Evolutionary conservation across 768 basidiomycete genomes (phyloP).

Genomic region (Termitomyces sp.): DNA sequence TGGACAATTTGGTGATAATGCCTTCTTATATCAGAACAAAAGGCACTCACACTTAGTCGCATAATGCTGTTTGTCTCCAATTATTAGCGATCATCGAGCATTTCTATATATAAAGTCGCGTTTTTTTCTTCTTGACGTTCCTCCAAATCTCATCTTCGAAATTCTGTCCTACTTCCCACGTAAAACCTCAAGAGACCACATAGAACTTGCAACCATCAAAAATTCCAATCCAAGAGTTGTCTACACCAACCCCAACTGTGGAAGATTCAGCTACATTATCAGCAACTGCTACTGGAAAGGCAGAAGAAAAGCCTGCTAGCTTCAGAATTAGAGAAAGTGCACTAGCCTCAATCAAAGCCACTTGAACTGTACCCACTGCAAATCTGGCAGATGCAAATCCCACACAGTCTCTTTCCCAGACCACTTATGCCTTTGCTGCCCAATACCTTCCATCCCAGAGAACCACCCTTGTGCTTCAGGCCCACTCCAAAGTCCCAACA

Average conservation of each 20-base stretch:
- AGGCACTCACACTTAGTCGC: too few species aligned
- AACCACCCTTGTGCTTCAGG: not conserved
- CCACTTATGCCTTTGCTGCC: not conserved
- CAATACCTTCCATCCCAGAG: not conserved
- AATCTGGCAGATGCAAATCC: not conserved
- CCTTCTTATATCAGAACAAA: too few species aligned
- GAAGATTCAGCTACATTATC: not conserved
- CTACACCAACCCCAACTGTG: not conserved
- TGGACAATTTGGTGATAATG: too few species aligned
- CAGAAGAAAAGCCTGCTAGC: not conserved
- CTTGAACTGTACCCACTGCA: not conserved
- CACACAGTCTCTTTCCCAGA: not conserved
- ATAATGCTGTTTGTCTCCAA: too few species aligned
- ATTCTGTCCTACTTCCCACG: too few species aligned
- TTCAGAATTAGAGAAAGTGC: not conserved
- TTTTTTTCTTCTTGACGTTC: too few species aligned
- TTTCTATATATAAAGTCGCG: too few species aligned
- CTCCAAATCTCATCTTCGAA: too few species aligned
- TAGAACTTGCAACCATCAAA: not conserved
- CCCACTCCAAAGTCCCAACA: not conserved
- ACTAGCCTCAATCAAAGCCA: not conserved
- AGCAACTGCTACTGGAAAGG: not conserved
- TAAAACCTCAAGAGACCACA: too few species aligned
- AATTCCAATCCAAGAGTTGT: not conserved
- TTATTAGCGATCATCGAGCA: too few species aligned